Percentiles rank a stretch among this genome's conserved stretches.
These are phyloP conservation scores for Eucalyptus lansdowneana DNA, from an alignment of 345 rosid genomes.

Conservation along the genomic window DNA sequence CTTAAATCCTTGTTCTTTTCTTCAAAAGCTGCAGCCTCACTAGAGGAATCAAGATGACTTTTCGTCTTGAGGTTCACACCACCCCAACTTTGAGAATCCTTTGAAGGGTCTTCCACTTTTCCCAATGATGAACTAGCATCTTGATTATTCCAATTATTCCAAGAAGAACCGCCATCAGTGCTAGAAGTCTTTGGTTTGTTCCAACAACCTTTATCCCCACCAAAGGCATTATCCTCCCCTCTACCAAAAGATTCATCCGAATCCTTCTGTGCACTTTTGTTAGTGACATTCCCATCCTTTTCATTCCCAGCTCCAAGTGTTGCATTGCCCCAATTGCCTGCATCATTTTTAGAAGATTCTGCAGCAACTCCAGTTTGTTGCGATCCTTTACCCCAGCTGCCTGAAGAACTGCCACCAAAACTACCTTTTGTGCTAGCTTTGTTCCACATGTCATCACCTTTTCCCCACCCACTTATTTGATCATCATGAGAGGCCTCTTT, in stretches of 20 bases:
- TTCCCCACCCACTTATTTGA: conserved; percentile 28
- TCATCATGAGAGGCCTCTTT: conserved; percentile 12
- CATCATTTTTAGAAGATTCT: conserved; percentile 3
- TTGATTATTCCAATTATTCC: conserved; percentile 4
- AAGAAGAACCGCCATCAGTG: conserved; percentile 2
- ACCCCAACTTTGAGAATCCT: neutral
- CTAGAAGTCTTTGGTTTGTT: conserved; percentile 1
- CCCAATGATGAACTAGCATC: conserved; percentile 1
- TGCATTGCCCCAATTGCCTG: conserved; percentile 18
- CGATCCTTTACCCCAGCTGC: conserved; percentile 35
- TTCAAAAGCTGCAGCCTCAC: neutral
- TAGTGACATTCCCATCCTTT: neutral
- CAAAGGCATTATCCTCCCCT: neutral
- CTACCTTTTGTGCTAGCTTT: conserved; percentile 23
- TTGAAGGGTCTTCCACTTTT: neutral
- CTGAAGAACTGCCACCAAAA: conserved; percentile 16
- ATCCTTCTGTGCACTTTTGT: neutral
- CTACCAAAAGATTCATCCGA: conserved; percentile 5
- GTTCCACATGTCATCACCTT: conserved; percentile 34
- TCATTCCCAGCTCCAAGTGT: conserved; percentile 10
- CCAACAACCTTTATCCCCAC: neutral
- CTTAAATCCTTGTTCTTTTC: neutral
- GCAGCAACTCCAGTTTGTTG: conserved; percentile 2
- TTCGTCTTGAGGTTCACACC: neutral
- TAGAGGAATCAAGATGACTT: neutral